Evolutionary conservation across 1,139 yeast genomes (phyloP), one percentile per base, ranked within the genome.

Genomic region (Pichia norvegensis): DNA sequence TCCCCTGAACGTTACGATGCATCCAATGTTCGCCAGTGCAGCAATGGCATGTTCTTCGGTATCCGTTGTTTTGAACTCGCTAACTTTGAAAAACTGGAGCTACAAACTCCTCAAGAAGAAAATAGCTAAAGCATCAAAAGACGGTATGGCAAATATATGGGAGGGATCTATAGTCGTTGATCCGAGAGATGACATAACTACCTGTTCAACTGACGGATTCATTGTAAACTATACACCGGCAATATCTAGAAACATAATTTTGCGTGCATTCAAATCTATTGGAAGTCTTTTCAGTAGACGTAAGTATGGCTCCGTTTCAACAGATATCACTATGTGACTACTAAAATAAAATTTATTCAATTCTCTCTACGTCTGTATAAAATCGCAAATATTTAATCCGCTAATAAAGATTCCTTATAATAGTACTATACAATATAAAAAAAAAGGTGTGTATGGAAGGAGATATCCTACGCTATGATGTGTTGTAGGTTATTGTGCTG

Each of bases 1-100:
- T 41, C 96, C 95, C 2, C 80, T 85, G 62, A 86, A 87, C 25
- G 64, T 87, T 37, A 78, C 81, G 65, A 64, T 83, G 54, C 84
- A 92, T 46, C 95, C 96, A n/a, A 83, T 94, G 58, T 78, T 86
- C 58, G 95, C 95, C 19, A 95, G 95, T 19, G 83, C 81, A 1
- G 84, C 97, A 1, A 94, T 94, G 98, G 95, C 96, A 1, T 68
- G 85, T 58, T 85, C 95, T 55, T 85, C 95, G 10, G 82, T 87
- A 5, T 84, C 95, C 59, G 98, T 94, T 21, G 92, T 94, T 11
- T 56, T 81, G 39, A 85, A 87, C 53, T 87, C 97, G 1, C 69
- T 94, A 52, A 58, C 79, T 58, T 70, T 94, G 55, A 82, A 79
- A 59, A 63, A 63, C 42, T 83, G 88, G 86, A 72, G 54, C 33